These are phyloP conservation scores for Ceratobasidium sp. DNA, from an alignment of 1,284 basidiomycete genomes.

Conservation along the genomic window DNA sequence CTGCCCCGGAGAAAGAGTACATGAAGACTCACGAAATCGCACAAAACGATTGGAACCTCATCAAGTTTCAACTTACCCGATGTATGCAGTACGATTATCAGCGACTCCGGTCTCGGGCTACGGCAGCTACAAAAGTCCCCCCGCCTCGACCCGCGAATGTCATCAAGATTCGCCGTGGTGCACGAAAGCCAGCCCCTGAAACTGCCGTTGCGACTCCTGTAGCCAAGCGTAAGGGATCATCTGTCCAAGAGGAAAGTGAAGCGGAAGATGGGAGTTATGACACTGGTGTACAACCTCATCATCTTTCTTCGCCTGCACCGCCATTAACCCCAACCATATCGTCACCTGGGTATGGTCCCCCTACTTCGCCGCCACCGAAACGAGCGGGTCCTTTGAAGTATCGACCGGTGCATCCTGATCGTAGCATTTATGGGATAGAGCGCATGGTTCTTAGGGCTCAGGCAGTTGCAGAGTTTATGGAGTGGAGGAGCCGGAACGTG, in stretches of 20 bases:
- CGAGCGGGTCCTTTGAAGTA: conserved; percentile 27
- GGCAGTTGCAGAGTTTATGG: conserved; percentile 32
- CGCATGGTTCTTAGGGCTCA: conserved; percentile 31
- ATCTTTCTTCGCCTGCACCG: conserved; percentile 13
- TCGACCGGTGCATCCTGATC: conserved; percentile 35
- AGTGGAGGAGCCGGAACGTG: background rate
- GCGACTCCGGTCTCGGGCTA: conserved; percentile 21
- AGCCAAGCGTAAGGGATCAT: conserved; percentile 22
- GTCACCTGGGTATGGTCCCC: background rate
- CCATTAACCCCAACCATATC: conserved; percentile 10
- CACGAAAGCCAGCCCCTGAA: conserved; percentile 18
- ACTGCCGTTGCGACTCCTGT: background rate
- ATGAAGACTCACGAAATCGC: conserved; percentile 35
- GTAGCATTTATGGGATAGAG: conserved; percentile 30
- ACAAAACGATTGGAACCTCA: conserved; percentile 37
- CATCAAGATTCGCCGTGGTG: conserved; percentile 35
- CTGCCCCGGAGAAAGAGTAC: conserved; percentile 29
- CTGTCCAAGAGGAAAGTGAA: conserved; percentile 9
- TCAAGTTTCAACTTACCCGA: conserved; percentile 41
- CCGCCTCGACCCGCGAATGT: conserved; percentile 39
- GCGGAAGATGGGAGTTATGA: conserved; percentile 10
- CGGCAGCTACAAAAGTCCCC: conserved; percentile 10
- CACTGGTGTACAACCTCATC: background rate
- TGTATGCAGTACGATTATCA: conserved; percentile 43
- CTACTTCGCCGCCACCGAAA: conserved; percentile 27